phyloP scores from a whole-genome alignment of 2,329 filamentous ascomycete species.

The Cryphonectria parasitica region DNA sequence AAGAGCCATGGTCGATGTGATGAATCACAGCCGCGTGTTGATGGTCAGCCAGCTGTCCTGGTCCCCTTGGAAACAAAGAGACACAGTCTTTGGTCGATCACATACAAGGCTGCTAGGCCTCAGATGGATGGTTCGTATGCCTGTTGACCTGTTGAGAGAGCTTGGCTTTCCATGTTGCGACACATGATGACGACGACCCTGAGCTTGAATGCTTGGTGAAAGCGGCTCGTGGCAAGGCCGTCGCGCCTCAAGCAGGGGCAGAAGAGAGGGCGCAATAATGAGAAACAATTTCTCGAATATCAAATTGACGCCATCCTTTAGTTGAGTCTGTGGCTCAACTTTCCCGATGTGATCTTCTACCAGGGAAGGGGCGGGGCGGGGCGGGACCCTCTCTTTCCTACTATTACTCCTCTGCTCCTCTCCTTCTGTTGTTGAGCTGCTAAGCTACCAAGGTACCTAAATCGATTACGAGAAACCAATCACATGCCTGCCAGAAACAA shows the following conservation, averaged over 20 bases:
- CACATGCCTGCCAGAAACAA: conserved; percentile 4
- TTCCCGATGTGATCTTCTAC: neutral
- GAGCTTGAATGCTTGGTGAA: neutral
- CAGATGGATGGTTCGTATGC: neutral
- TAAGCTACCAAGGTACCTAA: neutral
- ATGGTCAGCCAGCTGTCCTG: no score
- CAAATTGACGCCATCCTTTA: neutral
- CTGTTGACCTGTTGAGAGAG: neutral
- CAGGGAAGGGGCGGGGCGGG: neutral
- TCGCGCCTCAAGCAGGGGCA: neutral
- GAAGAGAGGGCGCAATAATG: neutral
- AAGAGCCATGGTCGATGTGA: conserved; percentile 46
- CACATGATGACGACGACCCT: neutral
- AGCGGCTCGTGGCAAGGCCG: neutral
- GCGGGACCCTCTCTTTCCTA: no score
- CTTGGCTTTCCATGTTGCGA: neutral
- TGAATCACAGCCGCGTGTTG: neutral
- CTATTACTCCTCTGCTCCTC: no score
- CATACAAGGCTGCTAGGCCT: neutral
- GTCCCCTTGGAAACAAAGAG: no score
- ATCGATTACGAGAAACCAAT: conserved; percentile 6
- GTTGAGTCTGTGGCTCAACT: neutral
- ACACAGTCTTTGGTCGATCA: neutral
- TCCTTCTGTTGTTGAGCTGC: neutral
- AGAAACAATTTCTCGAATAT: neutral